Percentiles rank a stretch among this genome's conserved stretches.
Evolutionary conservation across 2,329 filamentous ascomycete species (phyloP).

Genomic region (Fusarium verrucosum): DNA sequence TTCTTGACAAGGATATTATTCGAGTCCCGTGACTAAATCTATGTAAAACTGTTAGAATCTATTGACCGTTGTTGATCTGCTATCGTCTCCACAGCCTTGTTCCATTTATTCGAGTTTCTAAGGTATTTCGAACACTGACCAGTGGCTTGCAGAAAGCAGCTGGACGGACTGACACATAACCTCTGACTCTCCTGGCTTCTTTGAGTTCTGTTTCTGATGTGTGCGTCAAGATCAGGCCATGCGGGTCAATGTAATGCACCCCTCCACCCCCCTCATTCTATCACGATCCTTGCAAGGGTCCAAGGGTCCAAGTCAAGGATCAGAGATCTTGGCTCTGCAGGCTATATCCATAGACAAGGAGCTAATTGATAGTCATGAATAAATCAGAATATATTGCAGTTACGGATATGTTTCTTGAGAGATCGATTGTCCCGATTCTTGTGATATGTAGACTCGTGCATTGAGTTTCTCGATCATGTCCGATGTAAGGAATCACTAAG

Average conservation of each 20-base stretch:
- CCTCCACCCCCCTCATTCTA: background rate
- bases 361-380: background rate
- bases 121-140: background rate
- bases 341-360: background rate
- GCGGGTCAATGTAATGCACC: background rate
- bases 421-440: background rate
- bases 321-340: constrained; percentile 4
- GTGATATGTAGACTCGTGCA: background rate
- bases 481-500: constrained; percentile 2
- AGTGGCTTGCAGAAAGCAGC: constrained; percentile 6
- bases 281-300: constrained; percentile 13
- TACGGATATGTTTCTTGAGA: background rate
- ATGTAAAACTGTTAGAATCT: too few species aligned
- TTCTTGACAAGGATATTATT: constrained; percentile 4
- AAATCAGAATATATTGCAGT: constrained; percentile 2
- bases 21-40: constrained; percentile 7
- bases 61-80: too few species aligned
- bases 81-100: too few species aligned
- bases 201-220: background rate
- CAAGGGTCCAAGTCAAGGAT: constrained; percentile 22
- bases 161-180: background rate
- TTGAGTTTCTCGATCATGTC: background rate
- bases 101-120: too few species aligned
- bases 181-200: background rate
- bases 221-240: constrained; percentile 3